Evolutionary conservation across 306 rosid genomes (phyloP), one percentile per base, ranked within the genome.

Genomic region (Inga laurina): DNA sequence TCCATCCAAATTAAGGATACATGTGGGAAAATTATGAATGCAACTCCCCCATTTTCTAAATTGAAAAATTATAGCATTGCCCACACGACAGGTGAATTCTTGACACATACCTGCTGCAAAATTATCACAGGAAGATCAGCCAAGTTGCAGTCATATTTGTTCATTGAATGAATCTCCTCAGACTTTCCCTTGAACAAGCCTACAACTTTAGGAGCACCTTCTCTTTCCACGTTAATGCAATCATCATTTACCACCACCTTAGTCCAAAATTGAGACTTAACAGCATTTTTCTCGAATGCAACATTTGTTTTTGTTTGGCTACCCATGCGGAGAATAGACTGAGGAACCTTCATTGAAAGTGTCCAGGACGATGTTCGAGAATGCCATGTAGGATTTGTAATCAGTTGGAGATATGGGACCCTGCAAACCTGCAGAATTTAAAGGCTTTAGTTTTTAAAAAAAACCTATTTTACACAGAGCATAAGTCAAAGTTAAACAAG

Each of bases 291-390:
- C 77, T 75, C 79, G 76, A 10, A 84, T 68, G 54, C 7, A 14
- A 46, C 14, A 61, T 85, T 90, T 45, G 89, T 75, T 82, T 75
- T 89, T 75, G 34, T 78, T 85, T 87, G 87, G 87, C 83, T 67
- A 75, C 88, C 21, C 30, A 86, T 86, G 64, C 74, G 91, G 66
- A 92, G 88, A 76, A 91, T 86, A 71, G 97, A 89, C 46, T 76
- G 88, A 73, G 97, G 95, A 89, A 95, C 87, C 84, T 90, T 93
- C 92, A 94, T 86, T 85, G 72, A 80, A 27, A 93, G 83, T n/a
- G 93, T 92, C 98, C 99, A 96, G 12, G 98, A 92, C 11, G 98
- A 96, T 22, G 89, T 85, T 30, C 97, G 92, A 84, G 95, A 96
- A 86, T 92, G 89, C 99, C 99, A 91, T 3, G 99, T 91, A 56